A percentile compares a stretch with the other conserved stretches of the same genome.
Evolutionary conservation across 2,329 filamentous ascomycete genomes (phyloP).

Genomic region (Akanthomyces muscarius): DNA sequence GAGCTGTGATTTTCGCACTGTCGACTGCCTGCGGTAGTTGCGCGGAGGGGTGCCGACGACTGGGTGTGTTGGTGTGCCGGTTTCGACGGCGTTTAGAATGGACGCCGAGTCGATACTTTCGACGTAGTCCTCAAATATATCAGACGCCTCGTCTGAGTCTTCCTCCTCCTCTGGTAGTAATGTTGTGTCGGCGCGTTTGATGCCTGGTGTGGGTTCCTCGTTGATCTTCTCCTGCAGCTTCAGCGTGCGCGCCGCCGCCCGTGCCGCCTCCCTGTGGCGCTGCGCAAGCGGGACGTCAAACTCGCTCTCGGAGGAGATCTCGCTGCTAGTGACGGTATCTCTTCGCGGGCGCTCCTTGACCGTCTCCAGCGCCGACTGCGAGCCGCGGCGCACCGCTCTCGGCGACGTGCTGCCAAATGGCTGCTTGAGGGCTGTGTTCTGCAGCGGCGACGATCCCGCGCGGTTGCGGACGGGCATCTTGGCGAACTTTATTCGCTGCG

Average conservation of each 20-base stretch:
- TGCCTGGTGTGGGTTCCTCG: constrained; percentile 35
- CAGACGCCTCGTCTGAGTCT: constrained; percentile 58
- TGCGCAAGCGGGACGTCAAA: constrained; percentile 64
- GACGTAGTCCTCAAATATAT: constrained; percentile 61
- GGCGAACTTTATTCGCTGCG: constrained; percentile 89
- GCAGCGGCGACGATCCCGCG: constrained; percentile 82
- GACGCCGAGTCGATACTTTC: constrained; percentile 68
- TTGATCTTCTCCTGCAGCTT: constrained; percentile 37
- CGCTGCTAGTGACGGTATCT: constrained; percentile 77
- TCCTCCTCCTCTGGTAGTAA: constrained; percentile 55
- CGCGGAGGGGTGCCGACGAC: constrained; percentile 62
- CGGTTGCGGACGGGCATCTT: constrained; percentile 89
- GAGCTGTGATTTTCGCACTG: constrained; percentile 58
- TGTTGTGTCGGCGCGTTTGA: constrained; percentile 45
- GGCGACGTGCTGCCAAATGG: constrained; percentile 46
- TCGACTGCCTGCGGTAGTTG: constrained; percentile 58
- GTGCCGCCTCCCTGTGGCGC: constrained; percentile 57
- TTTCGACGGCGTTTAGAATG: constrained; percentile 62
- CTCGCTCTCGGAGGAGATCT: constrained; percentile 80
- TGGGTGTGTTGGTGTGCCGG: constrained; percentile 51
- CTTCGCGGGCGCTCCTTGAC: constrained; percentile 65
- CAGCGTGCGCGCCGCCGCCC: constrained; percentile 46
- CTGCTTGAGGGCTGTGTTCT: constrained; percentile 60
- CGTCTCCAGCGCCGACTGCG: constrained; percentile 65
- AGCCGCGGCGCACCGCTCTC: constrained; percentile 56